Evolutionary conservation across 1,284 basidiomycete species (phyloP).

Genomic region (Mycosarcoma mackinlayi): DNA sequence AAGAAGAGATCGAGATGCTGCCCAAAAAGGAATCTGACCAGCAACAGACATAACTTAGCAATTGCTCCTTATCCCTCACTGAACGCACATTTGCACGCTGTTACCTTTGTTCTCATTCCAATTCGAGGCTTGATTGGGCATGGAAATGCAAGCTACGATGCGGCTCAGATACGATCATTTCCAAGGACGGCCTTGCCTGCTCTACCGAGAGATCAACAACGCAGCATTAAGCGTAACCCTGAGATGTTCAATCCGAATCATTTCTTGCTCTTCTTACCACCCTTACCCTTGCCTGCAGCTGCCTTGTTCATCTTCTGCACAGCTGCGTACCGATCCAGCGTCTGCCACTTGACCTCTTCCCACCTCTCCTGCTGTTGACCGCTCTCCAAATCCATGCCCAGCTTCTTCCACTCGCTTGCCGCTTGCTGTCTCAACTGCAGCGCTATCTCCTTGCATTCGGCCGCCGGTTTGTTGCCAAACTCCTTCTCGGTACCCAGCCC

Average conservation of each 20-base stretch:
- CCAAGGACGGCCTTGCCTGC: no score
- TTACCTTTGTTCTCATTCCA: no score
- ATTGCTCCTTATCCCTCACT: no score
- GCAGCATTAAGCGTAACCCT: no score
- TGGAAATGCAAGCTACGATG: no score
- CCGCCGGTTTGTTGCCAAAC: conserved; percentile 55
- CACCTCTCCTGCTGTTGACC: conserved; percentile 31
- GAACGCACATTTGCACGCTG: no score
- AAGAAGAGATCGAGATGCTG: conserved; percentile 57
- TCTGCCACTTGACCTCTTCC: conserved; percentile 47
- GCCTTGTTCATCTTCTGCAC: conserved; percentile 35
- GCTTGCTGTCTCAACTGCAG: conserved; percentile 26
- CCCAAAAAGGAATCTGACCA: conserved; percentile 17
- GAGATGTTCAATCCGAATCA: no score
- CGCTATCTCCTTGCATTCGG: conserved; percentile 44
- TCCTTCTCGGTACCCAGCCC: conserved; percentile 47
- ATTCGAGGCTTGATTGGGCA: no score
- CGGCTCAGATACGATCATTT: no score
- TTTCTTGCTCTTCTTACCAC: conserved; percentile 37
- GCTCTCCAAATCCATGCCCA: conserved; percentile 23
- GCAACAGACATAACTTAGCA: no score
- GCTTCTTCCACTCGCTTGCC: conserved; percentile 31
- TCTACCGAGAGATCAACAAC: no score
- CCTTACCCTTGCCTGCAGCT: conserved; percentile 12
- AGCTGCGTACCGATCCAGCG: conserved; percentile 40